Evolutionary conservation across 1,284 basidiomycete genomes (phyloP), one percentile per base, ranked within the genome.

Genomic region (Leccinum laetum): DNA sequence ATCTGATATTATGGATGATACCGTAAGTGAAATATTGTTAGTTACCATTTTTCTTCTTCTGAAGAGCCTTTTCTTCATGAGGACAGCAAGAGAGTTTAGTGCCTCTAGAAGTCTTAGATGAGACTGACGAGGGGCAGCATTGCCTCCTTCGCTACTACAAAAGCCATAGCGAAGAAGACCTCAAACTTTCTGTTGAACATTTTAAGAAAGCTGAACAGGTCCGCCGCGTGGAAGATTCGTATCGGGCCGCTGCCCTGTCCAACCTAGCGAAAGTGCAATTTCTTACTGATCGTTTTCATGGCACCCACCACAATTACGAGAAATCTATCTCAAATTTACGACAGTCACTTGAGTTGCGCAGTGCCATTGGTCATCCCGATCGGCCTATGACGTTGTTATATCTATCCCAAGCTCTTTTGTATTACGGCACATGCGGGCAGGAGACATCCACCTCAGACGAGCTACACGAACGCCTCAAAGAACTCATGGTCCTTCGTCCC

Each of bases 231-330:
- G 14, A 32, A 3, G 35, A 64, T 18, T 46, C 32, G 10, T 57
- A 58, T 39, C 41, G 35, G 26, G 35, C 61, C 1, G 58, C 57
- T 2, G 67, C 49, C 7, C 56, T 70, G 2, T 65, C 37, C 32
- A 72, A 73, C 60, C 41, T 71, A 4, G 71, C 68, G 1, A 62
- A 35, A n/a, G 61, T 21, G 24, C 29, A 58, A 18, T 63, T 64
- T 26, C 58, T 64, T 11, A n/a, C 4, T 7, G 63, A 60, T 29
- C 63, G 61, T n/a, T 21, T 29, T 18, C 6, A 35, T 14, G 61
- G 61, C 1, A 52, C 53, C 16, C 13, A 4, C 11, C 0, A 5
- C 11, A 10, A 53, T 16, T 14, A 65, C 24, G 37, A 61, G 0
- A 8, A 11, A 2, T 18, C 53, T 13, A 65, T 46, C 6, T 18